Evolutionary conservation across 495 filamentous ascomycete species (phyloP).

Genomic region (Haplographium delicatum): DNA sequence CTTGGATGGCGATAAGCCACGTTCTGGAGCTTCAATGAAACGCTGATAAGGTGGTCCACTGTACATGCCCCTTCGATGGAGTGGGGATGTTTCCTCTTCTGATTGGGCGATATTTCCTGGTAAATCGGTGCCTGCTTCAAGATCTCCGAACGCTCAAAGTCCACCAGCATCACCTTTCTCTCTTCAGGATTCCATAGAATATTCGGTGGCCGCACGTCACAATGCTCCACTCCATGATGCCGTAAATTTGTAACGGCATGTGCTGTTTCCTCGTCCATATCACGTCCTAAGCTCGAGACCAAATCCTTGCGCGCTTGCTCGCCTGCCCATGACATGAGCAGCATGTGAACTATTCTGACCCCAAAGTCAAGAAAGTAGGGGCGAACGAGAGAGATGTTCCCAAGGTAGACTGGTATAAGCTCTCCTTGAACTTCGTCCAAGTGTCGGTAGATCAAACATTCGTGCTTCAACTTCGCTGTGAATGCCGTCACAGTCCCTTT

Average conservation of each 20-base stretch:
- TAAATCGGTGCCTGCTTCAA: slow-evolving; percentile 14
- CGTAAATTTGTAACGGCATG: slow-evolving; percentile 11
- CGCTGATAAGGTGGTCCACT: not conserved
- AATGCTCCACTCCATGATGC: slow-evolving; percentile 17
- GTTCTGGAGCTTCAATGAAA: not conserved
- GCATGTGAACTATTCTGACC: slow-evolving; percentile 40
- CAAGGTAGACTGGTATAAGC: slow-evolving; percentile 38
- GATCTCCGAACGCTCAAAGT: slow-evolving; percentile 24
- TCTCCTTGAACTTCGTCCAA: slow-evolving; percentile 33
- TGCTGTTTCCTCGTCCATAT: slow-evolving; percentile 15
- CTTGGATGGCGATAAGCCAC: not conserved
- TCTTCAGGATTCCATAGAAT: slow-evolving; percentile 23
- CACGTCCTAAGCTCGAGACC: slow-evolving; percentile 11
- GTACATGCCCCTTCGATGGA: not conserved
- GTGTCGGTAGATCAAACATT: slow-evolving; percentile 35
- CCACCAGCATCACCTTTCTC: slow-evolving; percentile 18
- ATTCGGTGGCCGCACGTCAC: slow-evolving; percentile 24
- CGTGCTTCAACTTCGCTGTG: slow-evolving; percentile 33
- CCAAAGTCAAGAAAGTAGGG: slow-evolving; percentile 27
- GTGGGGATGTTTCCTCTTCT: slow-evolving; percentile 16
- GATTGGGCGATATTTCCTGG: slow-evolving; percentile 18
- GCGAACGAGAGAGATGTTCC: slow-evolving; percentile 33
- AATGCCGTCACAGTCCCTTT: slow-evolving; percentile 38
- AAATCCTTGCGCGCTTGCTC: slow-evolving; percentile 22
- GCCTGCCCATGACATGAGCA: slow-evolving; percentile 42